phyloP scores from a whole-genome alignment of 2,329 filamentous ascomycete species.

The Claviceps sorghi region DNA sequence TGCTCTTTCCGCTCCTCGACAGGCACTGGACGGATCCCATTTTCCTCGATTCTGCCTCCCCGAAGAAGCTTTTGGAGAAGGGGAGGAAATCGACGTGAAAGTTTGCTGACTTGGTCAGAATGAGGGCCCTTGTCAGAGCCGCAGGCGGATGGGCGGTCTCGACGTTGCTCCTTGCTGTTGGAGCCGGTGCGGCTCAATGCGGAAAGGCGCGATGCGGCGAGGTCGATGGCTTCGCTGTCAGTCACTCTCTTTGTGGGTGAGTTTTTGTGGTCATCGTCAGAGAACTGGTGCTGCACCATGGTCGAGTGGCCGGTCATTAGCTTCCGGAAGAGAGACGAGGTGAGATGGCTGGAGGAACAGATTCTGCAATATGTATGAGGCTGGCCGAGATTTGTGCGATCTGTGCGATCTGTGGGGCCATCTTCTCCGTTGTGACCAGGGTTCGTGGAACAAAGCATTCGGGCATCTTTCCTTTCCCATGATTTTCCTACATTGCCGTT shows the following conservation, averaged over 20 bases:
- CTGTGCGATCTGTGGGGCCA: no score
- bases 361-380: no score
- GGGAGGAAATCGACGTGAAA: not conserved
- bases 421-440: no score
- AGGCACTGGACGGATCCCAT: constrained; percentile 29
- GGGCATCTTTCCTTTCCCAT: no score
- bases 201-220: not conserved
- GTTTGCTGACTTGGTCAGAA: no score
- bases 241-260: not conserved
- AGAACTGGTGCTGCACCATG: not conserved
- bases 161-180: not conserved
- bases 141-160: not conserved
- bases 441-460: no score
- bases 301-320: not conserved
- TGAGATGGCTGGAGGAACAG: no score
- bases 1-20: constrained; percentile 25
- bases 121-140: not conserved
- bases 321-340: no score
- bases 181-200: not conserved
- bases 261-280: not conserved
- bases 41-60: constrained; percentile 26
- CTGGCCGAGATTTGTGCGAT: no score
- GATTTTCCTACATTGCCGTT: no score
- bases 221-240: not conserved
- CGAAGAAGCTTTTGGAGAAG: constrained; percentile 15